phyloP scores from a whole-genome alignment of 352 stramenopile genomes.

The Phytophthora fragariaefolia region DNA sequence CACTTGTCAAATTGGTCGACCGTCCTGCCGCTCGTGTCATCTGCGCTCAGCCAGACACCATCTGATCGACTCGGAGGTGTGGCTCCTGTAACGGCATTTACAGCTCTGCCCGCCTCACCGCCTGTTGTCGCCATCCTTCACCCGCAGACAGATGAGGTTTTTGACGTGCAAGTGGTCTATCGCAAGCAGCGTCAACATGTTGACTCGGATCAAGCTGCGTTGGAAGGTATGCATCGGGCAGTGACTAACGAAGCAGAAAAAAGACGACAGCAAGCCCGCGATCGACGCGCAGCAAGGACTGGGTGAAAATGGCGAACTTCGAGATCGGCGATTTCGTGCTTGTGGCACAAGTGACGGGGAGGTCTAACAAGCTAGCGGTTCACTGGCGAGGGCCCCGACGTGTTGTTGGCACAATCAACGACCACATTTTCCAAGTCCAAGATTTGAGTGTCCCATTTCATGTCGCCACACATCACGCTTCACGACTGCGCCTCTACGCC shows the following conservation, averaged over 20 bases:
- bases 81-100: constrained; percentile 9
- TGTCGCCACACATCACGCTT: constrained; percentile 1
- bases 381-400: constrained; percentile 6
- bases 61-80: too few relatives aligned
- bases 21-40: too few relatives aligned
- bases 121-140: background rate
- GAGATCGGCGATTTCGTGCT: constrained; percentile 6
- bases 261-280: background rate
- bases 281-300: background rate
- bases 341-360: background rate
- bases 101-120: background rate
- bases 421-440: constrained; percentile 14
- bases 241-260: background rate
- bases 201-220: background rate
- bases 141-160: background rate
- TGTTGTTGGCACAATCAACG: background rate
- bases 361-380: constrained; percentile 1
- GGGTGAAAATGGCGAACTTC: constrained; percentile 1
- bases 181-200: background rate
- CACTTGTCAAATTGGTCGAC: too few relatives aligned
- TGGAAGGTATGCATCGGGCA: constrained; percentile 4
- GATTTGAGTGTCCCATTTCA: constrained; percentile 6
- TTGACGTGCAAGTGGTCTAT: background rate
- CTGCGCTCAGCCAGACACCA: too few relatives aligned
- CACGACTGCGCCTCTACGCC: constrained; percentile 1